phyloP scores from a whole-genome alignment of 768 basidiomycete species.

The Termitomyces sp. region DNA sequence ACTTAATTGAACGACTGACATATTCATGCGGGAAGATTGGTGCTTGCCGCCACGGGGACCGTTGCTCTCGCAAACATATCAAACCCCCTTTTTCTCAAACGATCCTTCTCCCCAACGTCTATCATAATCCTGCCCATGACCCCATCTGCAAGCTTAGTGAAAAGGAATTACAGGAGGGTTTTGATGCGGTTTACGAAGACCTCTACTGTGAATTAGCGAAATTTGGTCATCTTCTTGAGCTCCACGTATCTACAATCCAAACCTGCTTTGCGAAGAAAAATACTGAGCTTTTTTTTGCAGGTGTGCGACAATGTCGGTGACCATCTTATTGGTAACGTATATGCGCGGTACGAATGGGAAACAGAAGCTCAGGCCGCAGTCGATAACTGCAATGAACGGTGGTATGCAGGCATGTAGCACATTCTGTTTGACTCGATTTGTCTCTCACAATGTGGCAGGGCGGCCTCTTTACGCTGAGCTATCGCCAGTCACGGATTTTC shows the following conservation, averaged over 20 bases:
- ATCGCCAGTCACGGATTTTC: constrained; percentile 97
- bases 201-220: constrained; percentile 92
- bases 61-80: constrained; percentile 98
- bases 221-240: constrained; percentile 91
- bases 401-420: constrained; percentile 83
- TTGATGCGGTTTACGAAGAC: constrained; percentile 93
- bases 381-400: constrained; percentile 89
- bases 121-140: constrained; percentile 96
- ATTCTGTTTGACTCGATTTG: not conserved
- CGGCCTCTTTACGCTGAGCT: constrained; percentile 96
- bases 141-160: constrained; percentile 84
- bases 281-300: constrained; percentile 29
- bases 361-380: constrained; percentile 94
- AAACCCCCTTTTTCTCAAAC: constrained; percentile 97
- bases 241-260: constrained; percentile 59
- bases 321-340: constrained; percentile 95
- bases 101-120: constrained; percentile 93
- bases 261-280: constrained; percentile 1
- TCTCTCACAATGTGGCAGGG: constrained; percentile 37
- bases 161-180: constrained; percentile 85
- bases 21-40: constrained; percentile 64
- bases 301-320: constrained; percentile 99
- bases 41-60: constrained; percentile 96
- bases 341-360: constrained; percentile 98
- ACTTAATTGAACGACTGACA: constrained; percentile 6